A percentile compares a stretch with the other conserved stretches of the same genome.
Conservation (phyloP, 179 eudicot species). For the Silene noctiflora region DNA sequence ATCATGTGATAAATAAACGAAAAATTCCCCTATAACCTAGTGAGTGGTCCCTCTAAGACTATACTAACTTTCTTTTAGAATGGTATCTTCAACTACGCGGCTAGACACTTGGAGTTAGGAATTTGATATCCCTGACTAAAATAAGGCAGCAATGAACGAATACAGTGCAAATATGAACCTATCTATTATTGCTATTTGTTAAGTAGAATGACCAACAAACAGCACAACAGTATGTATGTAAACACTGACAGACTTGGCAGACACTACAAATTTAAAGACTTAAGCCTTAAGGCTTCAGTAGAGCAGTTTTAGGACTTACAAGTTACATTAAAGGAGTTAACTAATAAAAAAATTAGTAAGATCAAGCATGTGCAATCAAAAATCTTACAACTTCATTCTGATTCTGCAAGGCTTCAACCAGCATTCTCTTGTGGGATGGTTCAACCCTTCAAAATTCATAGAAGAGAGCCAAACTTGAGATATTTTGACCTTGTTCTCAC, state of each 20-base stretch:
- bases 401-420: slow-evolving; percentile 89
- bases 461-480: slow-evolving; percentile 13
- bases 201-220: neutral
- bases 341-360: neutral
- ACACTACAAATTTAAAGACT: neutral
- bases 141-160: neutral
- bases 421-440: slow-evolving; percentile 96
- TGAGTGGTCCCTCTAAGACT: neutral
- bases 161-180: neutral
- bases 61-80: neutral
- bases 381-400: slow-evolving; percentile 93
- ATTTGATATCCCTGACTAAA: neutral
- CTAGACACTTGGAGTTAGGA: neutral
- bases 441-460: slow-evolving; percentile 61
- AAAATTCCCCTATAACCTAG: neutral
- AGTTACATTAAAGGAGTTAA: neutral
- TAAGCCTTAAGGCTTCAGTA: neutral
- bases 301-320: neutral
- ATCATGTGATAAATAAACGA: neutral
- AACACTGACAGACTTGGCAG: neutral
- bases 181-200: neutral
- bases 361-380: neutral
- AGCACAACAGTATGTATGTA: neutral
- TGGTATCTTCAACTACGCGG: neutral
- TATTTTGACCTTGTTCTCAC: neutral